Evolutionary conservation across 2,329 filamentous ascomycete genomes (phyloP), one percentile per base, ranked within the genome.

Genomic region (Colletotrichum tropicale): DNA sequence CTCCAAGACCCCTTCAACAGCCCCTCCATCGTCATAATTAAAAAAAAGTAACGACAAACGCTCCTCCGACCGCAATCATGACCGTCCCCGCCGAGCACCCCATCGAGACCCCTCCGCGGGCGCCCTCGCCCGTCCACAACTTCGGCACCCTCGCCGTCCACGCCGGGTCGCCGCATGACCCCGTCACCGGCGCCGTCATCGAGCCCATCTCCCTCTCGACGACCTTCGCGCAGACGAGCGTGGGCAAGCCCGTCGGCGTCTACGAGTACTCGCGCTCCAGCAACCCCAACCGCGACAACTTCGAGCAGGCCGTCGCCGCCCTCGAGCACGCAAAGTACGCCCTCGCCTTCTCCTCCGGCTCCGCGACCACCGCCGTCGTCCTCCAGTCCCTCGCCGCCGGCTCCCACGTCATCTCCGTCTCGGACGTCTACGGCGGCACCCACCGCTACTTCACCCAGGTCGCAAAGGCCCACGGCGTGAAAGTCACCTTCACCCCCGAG

Each of bases 371-470:
- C 1, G 96, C 97, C 76, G 95, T 92, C 80, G 95, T 99, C 82
- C 92, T 99, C 74, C 97, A 98, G 87, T 97, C 95, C 80, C 91
- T 99, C 74, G 96, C 96, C 28, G 90, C 94, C 15, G 96, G 96
- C 77, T 97, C 95, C 64, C 97, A 99, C 87, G 95, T 99, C 81
- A 93, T 99, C 81, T 98, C 96, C 77, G 95, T 99, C 64, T 98
- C 96, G 61, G 97, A 99, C 85, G 96, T 99, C 81, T 99, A 99
- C 85, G 97, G 97, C 80, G 97, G 97, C 80, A 99, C 97, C 56
- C 97, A 99, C 88, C 92, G 97, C 82, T 99, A 99, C 89, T 99
- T 99, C 89, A 99, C 97, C 79, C 96, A 98, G 87, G 97, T 98
- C 66, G 97, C 97, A 73, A 93, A 95, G 81, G 96, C 97, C 30